Percentiles rank a stretch among this genome's conserved stretches.
Evolutionary conservation across 139 green algal genomes (phyloP).

Genomic region (Ettlia oleoabundans): DNA sequence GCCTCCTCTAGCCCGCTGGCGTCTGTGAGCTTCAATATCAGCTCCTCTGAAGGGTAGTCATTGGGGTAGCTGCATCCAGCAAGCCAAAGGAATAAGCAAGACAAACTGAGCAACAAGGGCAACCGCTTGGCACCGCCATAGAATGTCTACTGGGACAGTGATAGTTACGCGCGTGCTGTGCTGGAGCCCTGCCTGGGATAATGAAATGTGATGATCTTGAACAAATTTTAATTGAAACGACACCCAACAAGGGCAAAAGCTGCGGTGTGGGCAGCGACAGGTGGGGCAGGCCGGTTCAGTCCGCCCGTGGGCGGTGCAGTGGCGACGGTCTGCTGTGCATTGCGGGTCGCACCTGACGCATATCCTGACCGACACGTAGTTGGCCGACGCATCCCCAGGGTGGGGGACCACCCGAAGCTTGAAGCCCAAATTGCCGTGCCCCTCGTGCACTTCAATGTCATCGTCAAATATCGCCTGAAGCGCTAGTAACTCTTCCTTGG

Average conservation of each 20-base stretch:
- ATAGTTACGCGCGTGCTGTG: too few relatives aligned
- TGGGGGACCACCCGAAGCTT: conserved; percentile 66
- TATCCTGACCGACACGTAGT: conserved; percentile 59
- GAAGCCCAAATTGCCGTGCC: conserved; percentile 55
- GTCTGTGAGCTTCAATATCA: conserved; percentile 31
- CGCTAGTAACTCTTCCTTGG: conserved; percentile 53
- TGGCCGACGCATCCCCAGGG: conserved; percentile 53
- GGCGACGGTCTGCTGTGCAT: too few relatives aligned
- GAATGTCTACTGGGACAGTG: too few relatives aligned
- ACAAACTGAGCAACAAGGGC: not conserved
- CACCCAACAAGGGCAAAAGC: too few relatives aligned
- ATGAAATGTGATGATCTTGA: too few relatives aligned
- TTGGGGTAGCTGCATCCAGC: conserved; percentile 14
- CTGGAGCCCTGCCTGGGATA: too few relatives aligned
- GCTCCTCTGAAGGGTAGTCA: conserved; percentile 39
- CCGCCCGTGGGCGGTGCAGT: too few relatives aligned
- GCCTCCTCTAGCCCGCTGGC: conserved; percentile 20
- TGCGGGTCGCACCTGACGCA: conserved; percentile 51
- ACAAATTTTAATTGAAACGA: too few relatives aligned
- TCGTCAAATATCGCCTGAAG: conserved; percentile 66
- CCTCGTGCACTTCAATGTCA: conserved; percentile 53
- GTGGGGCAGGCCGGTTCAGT: too few relatives aligned
- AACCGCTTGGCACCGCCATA: too few relatives aligned
- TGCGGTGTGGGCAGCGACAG: not conserved
- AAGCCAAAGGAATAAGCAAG: too few relatives aligned